Percentiles rank a stretch among this genome's conserved stretches.
phyloP scores from a whole-genome alignment of 225 moss, liverwort and hornwort species.

The Polytrichum formosum region DNA sequence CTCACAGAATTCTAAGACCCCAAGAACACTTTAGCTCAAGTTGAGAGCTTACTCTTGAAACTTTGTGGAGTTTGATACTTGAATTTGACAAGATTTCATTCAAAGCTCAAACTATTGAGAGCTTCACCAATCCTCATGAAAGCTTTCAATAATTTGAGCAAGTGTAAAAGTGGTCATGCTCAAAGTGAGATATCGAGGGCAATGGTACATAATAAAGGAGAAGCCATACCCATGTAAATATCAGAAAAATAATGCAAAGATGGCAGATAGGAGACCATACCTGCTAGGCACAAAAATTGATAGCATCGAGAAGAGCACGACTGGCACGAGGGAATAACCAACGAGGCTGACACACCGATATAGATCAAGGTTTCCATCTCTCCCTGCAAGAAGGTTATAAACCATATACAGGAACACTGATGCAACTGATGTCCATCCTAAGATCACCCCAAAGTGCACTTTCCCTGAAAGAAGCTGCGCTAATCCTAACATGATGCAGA shows the following conservation, averaged over 20 bases:
- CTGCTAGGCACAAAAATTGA: conserved; percentile 72
- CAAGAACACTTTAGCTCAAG: not conserved
- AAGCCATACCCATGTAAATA: too few species aligned
- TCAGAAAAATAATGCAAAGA: too few species aligned
- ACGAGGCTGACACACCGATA: conserved; percentile 91
- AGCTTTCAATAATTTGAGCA: too few species aligned
- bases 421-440: conserved; percentile 89
- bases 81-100: too few species aligned
- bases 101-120: too few species aligned
- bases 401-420: conserved; percentile 85
- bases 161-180: too few species aligned
- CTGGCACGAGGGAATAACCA: conserved; percentile 84
- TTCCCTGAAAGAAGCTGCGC: conserved; percentile 89
- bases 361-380: conserved; percentile 82
- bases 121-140: too few species aligned
- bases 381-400: conserved; percentile 89
- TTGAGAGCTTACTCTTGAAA: too few species aligned
- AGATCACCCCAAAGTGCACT: conserved; percentile 88
- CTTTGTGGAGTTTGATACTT: too few species aligned
- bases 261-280: conserved; percentile 20
- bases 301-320: conserved; percentile 70
- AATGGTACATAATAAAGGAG: too few species aligned
- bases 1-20: not conserved
- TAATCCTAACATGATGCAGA: conserved; percentile 83
- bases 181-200: too few species aligned